Evolutionary conservation across 2,329 filamentous ascomycete species (phyloP), one percentile per base, ranked within the genome.

Genomic region (Cladophialophora carrionii): DNA sequence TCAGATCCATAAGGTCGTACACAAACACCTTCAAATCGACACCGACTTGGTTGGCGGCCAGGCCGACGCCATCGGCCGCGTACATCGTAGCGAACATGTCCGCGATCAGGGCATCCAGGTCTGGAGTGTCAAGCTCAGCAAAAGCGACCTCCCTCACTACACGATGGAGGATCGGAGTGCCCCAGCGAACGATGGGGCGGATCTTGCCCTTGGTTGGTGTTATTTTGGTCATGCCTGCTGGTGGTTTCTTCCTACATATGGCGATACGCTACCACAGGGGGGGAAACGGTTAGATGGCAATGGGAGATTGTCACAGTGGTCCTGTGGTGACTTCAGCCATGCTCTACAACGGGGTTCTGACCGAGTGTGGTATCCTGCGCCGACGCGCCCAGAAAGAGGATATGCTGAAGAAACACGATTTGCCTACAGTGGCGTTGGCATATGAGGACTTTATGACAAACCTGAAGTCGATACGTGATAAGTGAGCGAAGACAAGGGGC

Each of bases 31-130:
- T 53, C n/a, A 54, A 17, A 17, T 61, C 58, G 22, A 55, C 58
- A 49, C 58, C 58, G 24, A 61, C 17, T 53, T 61, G 58, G 29
- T 61, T 61, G 32, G 58, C 58, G 1, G 49, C 58, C 34, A 61
- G 22, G 2, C 58, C 58, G 14, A 20, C 26, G 14, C 58, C 58
- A 5, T 31, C 51, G 34, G 58, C 49, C n/a, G 58, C 58, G 58
- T 55, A 43, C 58, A 61, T 61, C 2, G 58, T 61, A 5, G 58
- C 49, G n/a, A 61, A 61, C 58, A 61, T 61, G 24, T 61, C 58
- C 20, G 49, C 51, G 32, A 55, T 14, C 14, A 61, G 58, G 17
- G 49, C 14, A 8, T 41, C 51, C 6, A 61, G 49, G 24, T 46
- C 58, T 20, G 31, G 22, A n/a, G 57, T 52, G 14, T 29, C 20